These are phyloP conservation scores for Trametes polyzona DNA, from an alignment of 1,284 basidiomycete species.

Conservation along the genomic window DNA sequence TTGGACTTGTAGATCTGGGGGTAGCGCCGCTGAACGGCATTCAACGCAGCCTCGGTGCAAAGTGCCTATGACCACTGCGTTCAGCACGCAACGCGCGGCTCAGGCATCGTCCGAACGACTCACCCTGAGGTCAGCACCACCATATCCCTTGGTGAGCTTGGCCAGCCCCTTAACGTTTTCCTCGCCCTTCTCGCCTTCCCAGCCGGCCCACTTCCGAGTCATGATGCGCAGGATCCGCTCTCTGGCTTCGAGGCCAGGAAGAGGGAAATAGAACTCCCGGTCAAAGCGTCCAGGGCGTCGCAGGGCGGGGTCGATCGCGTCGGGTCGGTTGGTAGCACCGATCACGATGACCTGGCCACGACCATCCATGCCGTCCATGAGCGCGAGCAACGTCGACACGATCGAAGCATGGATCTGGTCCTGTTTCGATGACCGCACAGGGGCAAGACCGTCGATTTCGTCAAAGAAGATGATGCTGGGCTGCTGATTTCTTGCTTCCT, in stretches of 20 bases:
- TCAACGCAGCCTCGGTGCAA: conserved; percentile 95
- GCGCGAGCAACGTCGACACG: conserved; percentile 92
- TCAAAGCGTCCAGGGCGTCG: conserved; percentile 96
- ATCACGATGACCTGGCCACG: conserved; percentile 98
- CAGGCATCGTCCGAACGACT: conserved; percentile 34
- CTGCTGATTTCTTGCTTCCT: conserved; percentile 92
- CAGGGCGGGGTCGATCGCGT: conserved; percentile 95
- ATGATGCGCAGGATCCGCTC: conserved; percentile 92
- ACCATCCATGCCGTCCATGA: conserved; percentile 99
- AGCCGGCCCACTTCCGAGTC: conserved; percentile 90
- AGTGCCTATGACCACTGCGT: conserved; percentile 62
- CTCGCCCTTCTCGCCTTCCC: conserved; percentile 62
- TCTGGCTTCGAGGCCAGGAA: conserved; percentile 86
- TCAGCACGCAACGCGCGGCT: neutral
- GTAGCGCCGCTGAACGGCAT: conserved; percentile 95
- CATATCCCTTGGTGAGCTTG: conserved; percentile 95
- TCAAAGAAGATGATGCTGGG: conserved; percentile 98
- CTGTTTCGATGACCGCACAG: conserved; percentile 96
- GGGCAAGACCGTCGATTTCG: conserved; percentile 98
- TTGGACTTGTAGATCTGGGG: conserved; percentile 97
- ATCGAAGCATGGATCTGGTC: conserved; percentile 99
- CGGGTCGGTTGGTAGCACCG: conserved; percentile 96
- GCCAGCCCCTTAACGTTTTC: conserved; percentile 76
- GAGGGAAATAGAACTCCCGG: conserved; percentile 96
- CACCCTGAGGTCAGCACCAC: conserved; percentile 94